Evolutionary conservation across 805 yeast species (phyloP).

Genomic region (Ogataea methanolica): DNA sequence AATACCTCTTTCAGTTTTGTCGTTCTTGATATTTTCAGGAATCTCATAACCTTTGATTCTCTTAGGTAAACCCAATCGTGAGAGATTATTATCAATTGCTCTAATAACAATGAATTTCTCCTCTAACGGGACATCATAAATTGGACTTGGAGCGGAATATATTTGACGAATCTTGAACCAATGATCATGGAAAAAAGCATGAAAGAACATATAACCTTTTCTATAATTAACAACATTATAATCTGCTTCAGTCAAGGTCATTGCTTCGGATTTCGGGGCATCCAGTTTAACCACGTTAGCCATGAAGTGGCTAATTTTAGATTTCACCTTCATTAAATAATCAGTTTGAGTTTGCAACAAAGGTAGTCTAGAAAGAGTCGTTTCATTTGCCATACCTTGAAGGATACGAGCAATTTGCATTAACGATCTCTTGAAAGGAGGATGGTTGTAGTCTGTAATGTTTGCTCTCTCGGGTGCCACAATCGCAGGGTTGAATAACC

Average conservation of each 20-base stretch:
- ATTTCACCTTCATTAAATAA: constrained; percentile 37
- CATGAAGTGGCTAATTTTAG: constrained; percentile 38
- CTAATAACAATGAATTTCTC: constrained; percentile 28
- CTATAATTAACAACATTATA: constrained; percentile 23
- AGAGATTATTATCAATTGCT: constrained; percentile 43
- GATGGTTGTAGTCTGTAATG: constrained; percentile 14
- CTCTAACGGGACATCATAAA: constrained; percentile 10
- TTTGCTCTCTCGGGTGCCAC: constrained; percentile 71
- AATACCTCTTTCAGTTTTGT: constrained; percentile 40
- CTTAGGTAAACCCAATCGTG: constrained; percentile 55
- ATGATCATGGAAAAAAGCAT: constrained; percentile 45
- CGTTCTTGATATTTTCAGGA: constrained; percentile 46
- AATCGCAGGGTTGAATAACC: constrained; percentile 84
- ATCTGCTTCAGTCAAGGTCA: constrained; percentile 8
- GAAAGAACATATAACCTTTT: constrained; percentile 35
- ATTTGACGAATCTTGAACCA: constrained; percentile 32
- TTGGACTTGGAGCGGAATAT: constrained; percentile 15
- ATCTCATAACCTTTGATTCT: constrained; percentile 52
- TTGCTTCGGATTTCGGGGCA: constrained; percentile 5
- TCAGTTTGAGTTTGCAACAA: constrained; percentile 34
- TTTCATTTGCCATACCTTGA: constrained; percentile 84
- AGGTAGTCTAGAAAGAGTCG: constrained; percentile 62
- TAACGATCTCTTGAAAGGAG: constrained; percentile 51
- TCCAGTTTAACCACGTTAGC: constrained; percentile 22
- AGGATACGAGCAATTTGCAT: constrained; percentile 77